Base-by-base conservation (phyloP, 148 eudicot species). In the Dianthus caryophyllus region DNA sequence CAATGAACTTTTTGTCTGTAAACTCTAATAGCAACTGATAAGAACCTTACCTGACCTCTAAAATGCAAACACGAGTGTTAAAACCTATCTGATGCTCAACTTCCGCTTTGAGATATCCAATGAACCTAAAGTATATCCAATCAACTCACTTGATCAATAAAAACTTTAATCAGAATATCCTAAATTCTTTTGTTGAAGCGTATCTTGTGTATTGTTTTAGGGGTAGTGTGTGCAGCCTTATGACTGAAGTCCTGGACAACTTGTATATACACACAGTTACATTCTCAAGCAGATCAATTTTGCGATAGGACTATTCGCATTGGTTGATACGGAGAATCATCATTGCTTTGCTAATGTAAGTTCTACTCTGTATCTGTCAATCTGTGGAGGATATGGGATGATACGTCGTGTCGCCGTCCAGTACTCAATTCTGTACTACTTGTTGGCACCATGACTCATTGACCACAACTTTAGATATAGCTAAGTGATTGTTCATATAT, bases 171-270 rank as follows among this genome's bases (percentile, higher is more conserved):
- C 16, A n/a, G 49, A 48, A 25, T 47, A n/a, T n/a, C n/a, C n/a
- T 18, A 30, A 65, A 9, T 27, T n/a, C n/a, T n/a, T 41, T 38
- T 30, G 38, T 44, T 65, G n/a, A 31, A 2, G 62, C 17, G 10
- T 55, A 29, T 55, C 41, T 64, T 68, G n/a, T 75, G 21, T 24
- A 63, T 59, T 43, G 54, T 77, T 72, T 62, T 80, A 84, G 88
- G 84, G 72, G 80, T 78, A 25, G 71, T 84, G 54, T 84, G 88
- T 79, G 84, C 88, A 46, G 79, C 82, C 66, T 82, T 69, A 43
- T 84, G 77, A 77, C 70, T 54, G 52, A 16, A 20, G 55, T 54
- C 16, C 11, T 15, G 10, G 69, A 54, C 38, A 27, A 56, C 38
- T 12, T 73, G 67, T 39, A 67, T 25, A 60, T 27, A 58, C 66